Evolutionary conservation across 148 eudicot species (phyloP).

Genomic region (Spergularia bocconei): DNA sequence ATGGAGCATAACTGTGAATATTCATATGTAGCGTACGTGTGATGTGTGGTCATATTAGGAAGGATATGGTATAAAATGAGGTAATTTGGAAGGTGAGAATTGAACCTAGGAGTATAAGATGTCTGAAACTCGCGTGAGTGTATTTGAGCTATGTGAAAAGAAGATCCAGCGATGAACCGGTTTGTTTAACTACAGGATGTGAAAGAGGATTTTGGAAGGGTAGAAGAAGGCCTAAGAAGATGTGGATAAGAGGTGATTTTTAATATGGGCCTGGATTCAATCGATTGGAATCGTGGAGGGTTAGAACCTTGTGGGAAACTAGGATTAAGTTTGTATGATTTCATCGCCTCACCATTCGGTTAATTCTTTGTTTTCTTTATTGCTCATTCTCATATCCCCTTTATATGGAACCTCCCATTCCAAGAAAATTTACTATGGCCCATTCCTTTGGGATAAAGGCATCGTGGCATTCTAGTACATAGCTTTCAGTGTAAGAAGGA

Average conservation of each 20-base stretch:
- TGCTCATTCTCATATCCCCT: neutral
- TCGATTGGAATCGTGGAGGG: neutral
- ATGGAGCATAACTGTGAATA: neutral
- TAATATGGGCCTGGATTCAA: neutral
- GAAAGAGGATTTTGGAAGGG: neutral
- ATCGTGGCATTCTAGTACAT: neutral
- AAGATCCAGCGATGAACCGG: neutral
- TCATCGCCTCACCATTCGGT: neutral
- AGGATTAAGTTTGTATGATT: neutral
- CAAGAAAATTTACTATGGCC: neutral
- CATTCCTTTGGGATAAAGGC: neutral
- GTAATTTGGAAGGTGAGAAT: neutral
- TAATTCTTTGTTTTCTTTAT: neutral
- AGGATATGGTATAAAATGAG: neutral
- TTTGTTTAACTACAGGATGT: neutral
- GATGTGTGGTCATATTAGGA: neutral
- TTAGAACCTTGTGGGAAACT: neutral
- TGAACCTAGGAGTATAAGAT: slow-evolving; percentile 1
- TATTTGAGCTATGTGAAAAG: neutral
- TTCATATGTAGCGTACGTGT: neutral
- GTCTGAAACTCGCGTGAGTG: neutral
- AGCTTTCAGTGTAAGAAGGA: neutral
- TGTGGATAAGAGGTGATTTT: slow-evolving; percentile 4
- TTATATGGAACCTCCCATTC: neutral
- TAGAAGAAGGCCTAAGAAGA: neutral